Evolutionary conservation across 305 asterid genomes (phyloP).

Genomic region (Fraxinus sp.): DNA sequence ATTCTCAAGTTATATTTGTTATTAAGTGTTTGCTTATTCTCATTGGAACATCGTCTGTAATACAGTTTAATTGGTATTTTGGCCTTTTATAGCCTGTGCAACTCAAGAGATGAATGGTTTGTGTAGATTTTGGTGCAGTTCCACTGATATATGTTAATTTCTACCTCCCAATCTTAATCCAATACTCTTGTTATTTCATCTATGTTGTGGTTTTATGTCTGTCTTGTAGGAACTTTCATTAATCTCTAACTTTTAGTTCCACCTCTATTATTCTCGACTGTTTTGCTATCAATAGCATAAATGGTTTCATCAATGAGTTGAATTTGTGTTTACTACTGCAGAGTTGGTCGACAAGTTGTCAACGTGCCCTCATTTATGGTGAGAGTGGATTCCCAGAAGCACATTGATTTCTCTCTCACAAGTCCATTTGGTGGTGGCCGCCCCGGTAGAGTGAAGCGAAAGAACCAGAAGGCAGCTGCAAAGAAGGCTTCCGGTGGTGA

Average conservation of each 20-base stretch:
- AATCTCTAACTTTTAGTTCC: neutral
- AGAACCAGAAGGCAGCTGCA: constrained; percentile 55
- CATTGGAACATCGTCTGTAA: neutral
- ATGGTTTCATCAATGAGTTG: neutral
- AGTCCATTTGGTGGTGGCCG: constrained; percentile 66
- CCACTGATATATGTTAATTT: neutral
- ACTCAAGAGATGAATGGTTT: neutral
- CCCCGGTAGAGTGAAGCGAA: constrained; percentile 64
- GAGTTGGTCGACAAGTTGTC: constrained; percentile 65
- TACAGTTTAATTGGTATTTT: neutral
- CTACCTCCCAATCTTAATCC: neutral
- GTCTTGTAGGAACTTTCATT: neutral
- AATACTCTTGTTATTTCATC: neutral
- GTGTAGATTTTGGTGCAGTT: neutral
- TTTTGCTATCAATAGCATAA: neutral
- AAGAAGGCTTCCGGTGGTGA: constrained; percentile 65
- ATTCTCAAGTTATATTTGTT: neutral
- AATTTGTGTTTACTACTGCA: constrained; percentile 5
- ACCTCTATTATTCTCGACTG: neutral
- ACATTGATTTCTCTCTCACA: constrained; percentile 58
- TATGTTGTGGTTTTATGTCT: neutral
- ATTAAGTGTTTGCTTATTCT: neutral
- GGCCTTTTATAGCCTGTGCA: neutral
- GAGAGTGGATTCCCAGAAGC: constrained; percentile 57
- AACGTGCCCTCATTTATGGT: constrained; percentile 59